Evolutionary conservation across 2,329 filamentous ascomycete genomes (phyloP), one percentile per base, ranked within the genome.

Genomic region (Madurella mycetomatis): DNA sequence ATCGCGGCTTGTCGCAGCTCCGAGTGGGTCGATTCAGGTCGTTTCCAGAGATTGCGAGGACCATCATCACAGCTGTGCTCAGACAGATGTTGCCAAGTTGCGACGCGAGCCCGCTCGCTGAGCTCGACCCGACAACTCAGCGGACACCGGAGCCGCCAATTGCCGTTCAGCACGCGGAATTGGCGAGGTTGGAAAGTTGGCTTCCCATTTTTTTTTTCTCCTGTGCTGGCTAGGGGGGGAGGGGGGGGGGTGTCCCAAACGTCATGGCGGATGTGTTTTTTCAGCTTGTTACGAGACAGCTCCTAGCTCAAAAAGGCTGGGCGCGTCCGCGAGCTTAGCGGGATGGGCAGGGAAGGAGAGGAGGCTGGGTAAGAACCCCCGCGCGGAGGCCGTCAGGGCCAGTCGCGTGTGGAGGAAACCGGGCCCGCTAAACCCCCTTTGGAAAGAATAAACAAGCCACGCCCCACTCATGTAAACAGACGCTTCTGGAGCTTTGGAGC

Each of bases 391-490:
- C 62, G 60, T 60, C 56, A 61, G 32, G 47, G 49, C 8, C 46
- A 39, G 32, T 37, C 39, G 41, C 47, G 58, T 56, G 59, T 55
- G 49, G 46, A 48, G 5, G 41, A 52, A 47, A 50, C 19, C 41
- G 54, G 57, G 34, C 19, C 41, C 54, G 58, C 64, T 65, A 65
- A 49, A 13, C 64, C 52, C 13, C 9, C 58, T 63, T 51, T 34
- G 59, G 50, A n/a, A 15, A 44, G 47, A 54, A 62, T 65, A 65
- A 65, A 65, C 64, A 65, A 60, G 52, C 37, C 8, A 25, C 32
- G 48, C 56, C 47, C 62, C 64, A 65, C 62, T 53, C 47, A 58
- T 56, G 62, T 64, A 64, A 63, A 64, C 62, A 65, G 55, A 59
- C 31, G 17, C 25, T 41, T 47, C 2, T 11, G 34, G 41, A 31